Percentiles rank a stretch among this genome's conserved stretches.
These are phyloP conservation scores for Aquilaria sinensis DNA, from an alignment of 345 rosid genomes.

Conservation along the genomic window DNA sequence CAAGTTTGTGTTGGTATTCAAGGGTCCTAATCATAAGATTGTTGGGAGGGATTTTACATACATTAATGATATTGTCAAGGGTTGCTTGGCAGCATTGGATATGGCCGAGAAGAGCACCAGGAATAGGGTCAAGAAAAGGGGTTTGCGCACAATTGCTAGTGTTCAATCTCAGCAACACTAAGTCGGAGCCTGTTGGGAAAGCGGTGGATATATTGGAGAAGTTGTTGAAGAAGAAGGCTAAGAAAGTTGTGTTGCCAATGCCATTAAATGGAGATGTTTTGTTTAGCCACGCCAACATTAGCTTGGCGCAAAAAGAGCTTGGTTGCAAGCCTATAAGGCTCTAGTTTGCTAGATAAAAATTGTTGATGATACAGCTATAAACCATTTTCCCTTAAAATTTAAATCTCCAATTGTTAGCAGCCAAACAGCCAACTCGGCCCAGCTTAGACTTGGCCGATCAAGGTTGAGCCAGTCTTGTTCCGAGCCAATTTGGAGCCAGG, in stretches of 20 bases:
- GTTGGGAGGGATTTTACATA: conserved; percentile 50
- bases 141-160: conserved; percentile 21
- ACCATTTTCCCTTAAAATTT: too few species aligned
- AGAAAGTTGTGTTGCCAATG: conserved; percentile 24
- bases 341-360: too few species aligned
- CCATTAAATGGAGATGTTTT: conserved; percentile 29
- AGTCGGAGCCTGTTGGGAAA: conserved; percentile 22
- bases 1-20: conserved; percentile 31
- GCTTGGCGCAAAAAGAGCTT: conserved; percentile 24
- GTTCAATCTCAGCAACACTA: conserved; percentile 27
- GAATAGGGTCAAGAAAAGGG: conserved; percentile 27
- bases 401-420: too few species aligned
- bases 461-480: too few species aligned
- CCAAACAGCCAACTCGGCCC: too few species aligned
- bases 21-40: conserved; percentile 27
- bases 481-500: too few species aligned
- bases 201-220: conserved; percentile 30
- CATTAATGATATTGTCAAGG: conserved; percentile 30
- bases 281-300: conserved; percentile 27
- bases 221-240: conserved; percentile 28
- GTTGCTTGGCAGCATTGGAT: conserved; percentile 30
- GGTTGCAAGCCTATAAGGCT: conserved; percentile 21
- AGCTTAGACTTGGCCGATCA: too few species aligned
- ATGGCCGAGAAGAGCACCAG: conserved; percentile 27
- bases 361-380: too few species aligned